These are phyloP conservation scores for Synchytrium microbalum DNA, from an alignment of 371 early-diverging fungal genomes.

Conservation along the genomic window DNA sequence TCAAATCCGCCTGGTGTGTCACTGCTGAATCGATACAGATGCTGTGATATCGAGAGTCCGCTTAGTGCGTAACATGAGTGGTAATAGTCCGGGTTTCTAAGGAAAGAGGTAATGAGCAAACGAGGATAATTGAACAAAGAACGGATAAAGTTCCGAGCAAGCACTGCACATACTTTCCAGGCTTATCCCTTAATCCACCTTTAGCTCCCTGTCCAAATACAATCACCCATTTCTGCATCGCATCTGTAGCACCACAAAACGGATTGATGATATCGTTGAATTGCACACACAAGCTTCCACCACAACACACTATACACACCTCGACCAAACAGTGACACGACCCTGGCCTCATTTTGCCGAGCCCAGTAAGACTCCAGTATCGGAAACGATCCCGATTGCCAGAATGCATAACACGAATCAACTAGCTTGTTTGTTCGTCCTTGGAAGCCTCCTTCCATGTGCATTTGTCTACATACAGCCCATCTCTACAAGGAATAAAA, in stretches of 20 bases:
- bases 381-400: conserved; percentile 86
- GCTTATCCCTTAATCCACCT: conserved; percentile 91
- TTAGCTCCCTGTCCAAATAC: conserved; percentile 68
- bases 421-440: conserved; percentile 96
- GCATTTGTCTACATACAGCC: conserved; percentile 75
- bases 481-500: conserved; percentile 42
- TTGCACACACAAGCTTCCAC: not conserved
- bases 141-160: no score
- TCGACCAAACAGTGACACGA: conserved; percentile 41
- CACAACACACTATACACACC: conserved; percentile 19
- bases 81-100: conserved; percentile 75
- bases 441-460: conserved; percentile 89
- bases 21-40: conserved; percentile 16
- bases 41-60: conserved; percentile 69
- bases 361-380: conserved; percentile 42
- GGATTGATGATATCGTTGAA: no score
- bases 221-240: conserved; percentile 79
- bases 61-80: conserved; percentile 91
- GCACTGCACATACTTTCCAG: conserved; percentile 67
- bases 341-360: conserved; percentile 10
- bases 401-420: conserved; percentile 96
- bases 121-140: not conserved
- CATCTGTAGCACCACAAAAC: conserved; percentile 34
- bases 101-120: not conserved
- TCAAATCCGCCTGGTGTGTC: conserved; percentile 2